A percentile compares a stretch with the other conserved stretches of the same genome.
Evolutionary conservation across 257 asterid species (phyloP).

Genomic region (Rauvolfia tetraphylla): DNA sequence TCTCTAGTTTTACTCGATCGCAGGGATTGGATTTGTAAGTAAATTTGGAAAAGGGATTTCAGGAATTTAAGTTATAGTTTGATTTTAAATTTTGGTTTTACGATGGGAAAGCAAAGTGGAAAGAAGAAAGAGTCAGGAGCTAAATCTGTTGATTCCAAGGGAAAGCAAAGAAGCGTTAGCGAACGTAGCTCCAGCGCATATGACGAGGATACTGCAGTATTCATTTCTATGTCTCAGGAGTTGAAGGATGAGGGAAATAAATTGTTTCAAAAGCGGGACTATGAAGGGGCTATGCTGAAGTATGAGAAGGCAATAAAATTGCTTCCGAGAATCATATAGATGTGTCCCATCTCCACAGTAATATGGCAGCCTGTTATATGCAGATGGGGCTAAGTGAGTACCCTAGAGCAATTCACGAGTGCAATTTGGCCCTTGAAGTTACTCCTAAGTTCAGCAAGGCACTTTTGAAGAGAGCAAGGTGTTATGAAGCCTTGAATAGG

Average conservation of each 20-base stretch:
- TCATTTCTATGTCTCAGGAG: constrained; percentile 61
- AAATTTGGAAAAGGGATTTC: constrained; percentile 15
- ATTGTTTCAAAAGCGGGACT: constrained; percentile 65
- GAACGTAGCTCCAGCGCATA: constrained; percentile 38
- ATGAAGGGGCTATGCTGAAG: constrained; percentile 68
- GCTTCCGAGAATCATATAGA: constrained; percentile 79
- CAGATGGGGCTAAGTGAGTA: constrained; percentile 75
- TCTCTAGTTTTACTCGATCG: constrained; percentile 14
- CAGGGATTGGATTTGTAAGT: constrained; percentile 12
- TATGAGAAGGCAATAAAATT: constrained; percentile 71
- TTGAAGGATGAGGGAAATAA: constrained; percentile 72
- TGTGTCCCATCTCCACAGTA: constrained; percentile 67
- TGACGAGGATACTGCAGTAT: constrained; percentile 59
- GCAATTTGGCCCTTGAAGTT: constrained; percentile 86
- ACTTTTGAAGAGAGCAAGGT: constrained; percentile 78
- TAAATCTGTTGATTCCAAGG: constrained; percentile 37
- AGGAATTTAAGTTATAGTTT: constrained; percentile 17
- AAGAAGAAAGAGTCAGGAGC: constrained; percentile 35
- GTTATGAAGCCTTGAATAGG: constrained; percentile 79
- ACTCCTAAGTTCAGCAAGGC: constrained; percentile 84
- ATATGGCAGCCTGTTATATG: constrained; percentile 84
- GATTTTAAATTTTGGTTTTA: constrained; percentile 32
- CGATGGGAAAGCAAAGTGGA: constrained; percentile 62
- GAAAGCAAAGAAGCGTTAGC: constrained; percentile 28
- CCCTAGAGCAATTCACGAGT: constrained; percentile 77